Conservation (phyloP, 2,329 filamentous ascomycete species). For the Drechslerella stenobrocha region DNA sequence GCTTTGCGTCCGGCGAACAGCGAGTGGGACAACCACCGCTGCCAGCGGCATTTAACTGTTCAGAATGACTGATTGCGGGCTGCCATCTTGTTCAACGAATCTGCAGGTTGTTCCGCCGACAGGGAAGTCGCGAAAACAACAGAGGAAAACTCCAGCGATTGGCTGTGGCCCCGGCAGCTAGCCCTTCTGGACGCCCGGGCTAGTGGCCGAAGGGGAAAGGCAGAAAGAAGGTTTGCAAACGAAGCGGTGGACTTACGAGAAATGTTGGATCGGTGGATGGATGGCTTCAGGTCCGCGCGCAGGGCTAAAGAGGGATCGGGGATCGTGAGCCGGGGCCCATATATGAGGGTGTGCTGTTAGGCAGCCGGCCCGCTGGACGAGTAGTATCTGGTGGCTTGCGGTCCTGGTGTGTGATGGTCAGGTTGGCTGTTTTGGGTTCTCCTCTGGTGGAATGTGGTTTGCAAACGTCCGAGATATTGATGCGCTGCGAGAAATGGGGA, state of each 20-base stretch:
- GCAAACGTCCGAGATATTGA: constrained; percentile 41
- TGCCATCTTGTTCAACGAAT: neutral
- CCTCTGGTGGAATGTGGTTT: constrained; percentile 47
- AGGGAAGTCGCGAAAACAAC: neutral
- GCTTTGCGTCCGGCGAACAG: too few relatives aligned
- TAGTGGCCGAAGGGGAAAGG: too few relatives aligned
- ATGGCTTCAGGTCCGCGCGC: too few relatives aligned
- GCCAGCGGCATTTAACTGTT: constrained; percentile 45
- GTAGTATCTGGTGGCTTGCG: neutral
- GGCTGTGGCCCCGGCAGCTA: constrained; percentile 5
- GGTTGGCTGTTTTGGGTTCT: too few relatives aligned
- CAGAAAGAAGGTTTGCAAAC: too few relatives aligned
- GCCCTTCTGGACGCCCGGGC: too few relatives aligned
- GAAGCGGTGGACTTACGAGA: too few relatives aligned
- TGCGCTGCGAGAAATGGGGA: constrained; percentile 10
- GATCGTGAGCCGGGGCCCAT: constrained; percentile 9
- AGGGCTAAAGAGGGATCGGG: neutral
- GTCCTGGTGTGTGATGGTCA: too few relatives aligned
- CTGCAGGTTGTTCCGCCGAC: too few relatives aligned
- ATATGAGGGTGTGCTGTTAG: constrained; percentile 45
- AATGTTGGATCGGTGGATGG: too few relatives aligned
- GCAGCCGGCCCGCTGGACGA: constrained; percentile 20
- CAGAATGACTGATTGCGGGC: constrained; percentile 30
- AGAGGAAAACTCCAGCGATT: constrained; percentile 24
- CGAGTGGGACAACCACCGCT: too few relatives aligned